Conservation (phyloP, 495 filamentous ascomycete genomes). For the Penicillium atrosanguineum region DNA sequence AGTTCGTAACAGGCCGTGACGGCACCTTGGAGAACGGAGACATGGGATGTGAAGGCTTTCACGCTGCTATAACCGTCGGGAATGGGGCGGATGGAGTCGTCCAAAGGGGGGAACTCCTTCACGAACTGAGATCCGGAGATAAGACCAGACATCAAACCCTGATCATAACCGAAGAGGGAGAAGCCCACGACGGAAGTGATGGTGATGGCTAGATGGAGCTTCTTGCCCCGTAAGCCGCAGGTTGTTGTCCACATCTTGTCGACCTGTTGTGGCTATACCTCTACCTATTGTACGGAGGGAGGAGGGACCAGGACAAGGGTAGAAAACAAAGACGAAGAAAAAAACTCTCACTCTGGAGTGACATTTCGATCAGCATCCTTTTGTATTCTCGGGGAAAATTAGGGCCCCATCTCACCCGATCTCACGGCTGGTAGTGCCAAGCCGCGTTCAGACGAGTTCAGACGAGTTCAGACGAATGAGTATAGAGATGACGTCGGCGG, state of each 20-base stretch:
- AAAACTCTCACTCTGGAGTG: neutral
- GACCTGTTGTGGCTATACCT: conserved; percentile 1
- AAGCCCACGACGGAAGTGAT: conserved; percentile 57
- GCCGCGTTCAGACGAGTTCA: conserved; percentile 2
- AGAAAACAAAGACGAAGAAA: neutral
- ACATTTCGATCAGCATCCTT: neutral
- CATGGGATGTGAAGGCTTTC: conserved; percentile 25
- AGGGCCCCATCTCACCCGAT: neutral
- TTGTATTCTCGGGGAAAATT: neutral
- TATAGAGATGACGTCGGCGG: conserved; percentile 19
- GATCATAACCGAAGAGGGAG: conserved; percentile 72
- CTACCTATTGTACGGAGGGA: neutral
- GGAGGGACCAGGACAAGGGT: neutral
- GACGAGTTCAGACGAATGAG: conserved; percentile 8
- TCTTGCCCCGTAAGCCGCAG: conserved; percentile 32
- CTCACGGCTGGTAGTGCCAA: conserved; percentile 1
- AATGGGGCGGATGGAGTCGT: neutral
- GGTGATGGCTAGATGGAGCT: conserved; percentile 38
- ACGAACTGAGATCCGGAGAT: conserved; percentile 69
- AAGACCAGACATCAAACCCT: conserved; percentile 75
- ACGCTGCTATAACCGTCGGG: neutral
- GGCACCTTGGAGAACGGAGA: conserved; percentile 71
- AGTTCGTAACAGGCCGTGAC: conserved; percentile 82
- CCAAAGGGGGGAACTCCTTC: conserved; percentile 60
- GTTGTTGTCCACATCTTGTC: conserved; percentile 43